Percentiles rank a stretch among this genome's conserved stretches.
These are phyloP conservation scores for Globisporangium middletonii DNA, from an alignment of 352 stramenopile species.

Conservation along the genomic window DNA sequence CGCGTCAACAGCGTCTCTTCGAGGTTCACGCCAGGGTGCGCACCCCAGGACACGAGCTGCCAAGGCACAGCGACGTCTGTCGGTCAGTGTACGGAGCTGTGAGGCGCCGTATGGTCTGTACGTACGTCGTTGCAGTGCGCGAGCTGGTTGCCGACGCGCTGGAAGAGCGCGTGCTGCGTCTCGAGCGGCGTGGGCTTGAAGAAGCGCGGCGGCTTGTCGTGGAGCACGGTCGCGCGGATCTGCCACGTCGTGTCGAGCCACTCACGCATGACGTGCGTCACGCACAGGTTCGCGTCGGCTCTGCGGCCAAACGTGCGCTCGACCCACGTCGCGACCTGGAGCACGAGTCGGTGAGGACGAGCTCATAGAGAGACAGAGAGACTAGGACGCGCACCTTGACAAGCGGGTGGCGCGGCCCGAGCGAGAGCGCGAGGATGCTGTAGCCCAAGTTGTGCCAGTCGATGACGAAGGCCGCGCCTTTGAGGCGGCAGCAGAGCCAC, in stretches of 20 bases:
- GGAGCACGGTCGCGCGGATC: conserved; percentile 85
- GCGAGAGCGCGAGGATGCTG: conserved; percentile 91
- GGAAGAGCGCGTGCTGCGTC: conserved; percentile 89
- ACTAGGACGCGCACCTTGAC: conserved; percentile 31
- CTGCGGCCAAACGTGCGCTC: conserved; percentile 88
- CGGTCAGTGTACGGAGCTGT: too few species aligned
- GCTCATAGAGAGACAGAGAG: not conserved
- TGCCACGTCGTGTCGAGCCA: conserved; percentile 91
- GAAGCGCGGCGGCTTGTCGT: conserved; percentile 94
- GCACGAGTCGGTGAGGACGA: conserved; percentile 1
- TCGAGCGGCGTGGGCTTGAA: conserved; percentile 86
- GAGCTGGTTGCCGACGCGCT: conserved; percentile 64
- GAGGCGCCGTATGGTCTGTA: not conserved
- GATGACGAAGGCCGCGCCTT: conserved; percentile 92
- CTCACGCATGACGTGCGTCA: conserved; percentile 94
- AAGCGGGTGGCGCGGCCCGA: conserved; percentile 49
- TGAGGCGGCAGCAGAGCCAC: conserved; percentile 65
- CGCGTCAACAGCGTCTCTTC: conserved; percentile 68
- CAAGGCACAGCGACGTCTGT: not conserved
- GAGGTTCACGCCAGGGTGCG: conserved; percentile 12
- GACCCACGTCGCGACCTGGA: conserved; percentile 72
- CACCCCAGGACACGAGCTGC: conserved; percentile 32
- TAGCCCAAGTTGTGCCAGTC: conserved; percentile 99
- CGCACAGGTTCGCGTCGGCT: conserved; percentile 94
- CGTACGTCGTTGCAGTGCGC: conserved; percentile 69